phyloP scores from a whole-genome alignment of 2,329 filamentous ascomycete genomes.

The Monosporascus sp. region DNA sequence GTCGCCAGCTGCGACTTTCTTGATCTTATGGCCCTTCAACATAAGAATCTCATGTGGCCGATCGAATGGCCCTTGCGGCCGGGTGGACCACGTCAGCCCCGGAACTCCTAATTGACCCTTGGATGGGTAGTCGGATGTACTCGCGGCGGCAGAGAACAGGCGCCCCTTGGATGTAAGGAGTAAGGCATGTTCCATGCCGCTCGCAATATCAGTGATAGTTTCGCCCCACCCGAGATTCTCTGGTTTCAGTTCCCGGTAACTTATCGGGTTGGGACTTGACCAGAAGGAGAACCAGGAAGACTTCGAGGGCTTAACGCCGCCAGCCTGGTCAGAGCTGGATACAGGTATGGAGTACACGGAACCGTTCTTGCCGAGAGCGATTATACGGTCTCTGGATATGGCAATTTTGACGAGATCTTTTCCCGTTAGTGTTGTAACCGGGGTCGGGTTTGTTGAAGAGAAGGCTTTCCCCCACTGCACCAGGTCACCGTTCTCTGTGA shows the following conservation, averaged over 20 bases:
- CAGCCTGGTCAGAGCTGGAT: conserved; percentile 64
- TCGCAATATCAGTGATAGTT: conserved; percentile 66
- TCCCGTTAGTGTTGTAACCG: conserved; percentile 68
- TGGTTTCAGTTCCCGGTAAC: conserved; percentile 69
- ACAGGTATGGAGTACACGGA: conserved; percentile 81
- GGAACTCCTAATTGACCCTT: conserved; percentile 85
- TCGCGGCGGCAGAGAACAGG: conserved; percentile 83
- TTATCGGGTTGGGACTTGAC: conserved; percentile 48
- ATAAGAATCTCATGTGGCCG: conserved; percentile 72
- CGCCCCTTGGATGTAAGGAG: conserved; percentile 80
- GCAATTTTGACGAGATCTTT: conserved; percentile 74
- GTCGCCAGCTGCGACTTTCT: conserved; percentile 76
- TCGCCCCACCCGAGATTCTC: conserved; percentile 61
- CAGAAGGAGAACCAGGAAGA: conserved; percentile 71
- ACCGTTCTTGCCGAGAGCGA: conserved; percentile 71
- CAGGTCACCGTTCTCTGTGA: conserved; percentile 81
- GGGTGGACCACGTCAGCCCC: conserved; percentile 72
- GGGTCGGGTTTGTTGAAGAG: conserved; percentile 57
- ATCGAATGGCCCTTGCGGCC: conserved; percentile 74
- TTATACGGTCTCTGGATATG: conserved; percentile 76
- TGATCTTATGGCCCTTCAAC: conserved; percentile 65
- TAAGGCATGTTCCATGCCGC: conserved; percentile 80
- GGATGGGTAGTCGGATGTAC: conserved; percentile 69
- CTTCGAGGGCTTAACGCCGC: conserved; percentile 59
- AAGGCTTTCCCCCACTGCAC: conserved; percentile 87